These are phyloP conservation scores for Aspergillus diversus DNA, from an alignment of 495 filamentous ascomycete species.

Conservation along the genomic window DNA sequence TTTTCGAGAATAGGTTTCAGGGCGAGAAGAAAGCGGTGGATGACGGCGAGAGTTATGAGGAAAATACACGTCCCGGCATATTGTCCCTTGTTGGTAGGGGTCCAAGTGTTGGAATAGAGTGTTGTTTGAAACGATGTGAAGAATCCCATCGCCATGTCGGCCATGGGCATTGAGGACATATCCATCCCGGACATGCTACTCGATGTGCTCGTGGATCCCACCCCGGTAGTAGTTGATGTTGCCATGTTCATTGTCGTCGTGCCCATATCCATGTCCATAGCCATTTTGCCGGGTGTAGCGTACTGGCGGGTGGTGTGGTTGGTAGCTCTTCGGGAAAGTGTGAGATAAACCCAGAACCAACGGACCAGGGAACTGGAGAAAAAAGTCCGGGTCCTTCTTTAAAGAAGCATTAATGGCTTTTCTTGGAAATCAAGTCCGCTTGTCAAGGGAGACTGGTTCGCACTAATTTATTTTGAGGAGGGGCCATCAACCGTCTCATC, in stretches of 20 bases:
- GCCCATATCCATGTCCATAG: conserved; percentile 18
- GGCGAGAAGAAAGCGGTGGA: conserved; percentile 33
- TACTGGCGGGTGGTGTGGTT: not conserved
- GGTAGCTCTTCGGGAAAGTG: not conserved
- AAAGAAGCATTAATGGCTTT: not conserved
- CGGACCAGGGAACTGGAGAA: not conserved
- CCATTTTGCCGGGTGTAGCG: not conserved
- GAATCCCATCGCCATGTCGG: conserved; percentile 38
- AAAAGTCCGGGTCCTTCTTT: not conserved
- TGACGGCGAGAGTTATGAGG: conserved; percentile 32
- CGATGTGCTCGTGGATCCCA: conserved; percentile 12
- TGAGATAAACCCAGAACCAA: not conserved
- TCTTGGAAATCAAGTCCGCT: not conserved
- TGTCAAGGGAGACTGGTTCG: not conserved
- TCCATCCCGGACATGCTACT: conserved; percentile 21
- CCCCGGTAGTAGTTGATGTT: conserved; percentile 5
- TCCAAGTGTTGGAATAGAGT: conserved; percentile 32
- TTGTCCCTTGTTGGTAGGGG: conserved; percentile 28
- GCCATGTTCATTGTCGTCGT: conserved; percentile 6
- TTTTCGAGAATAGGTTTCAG: conserved; percentile 29
- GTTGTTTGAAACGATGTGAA: conserved; percentile 33
- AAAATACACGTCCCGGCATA: conserved; percentile 39
- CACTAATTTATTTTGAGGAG: not conserved
- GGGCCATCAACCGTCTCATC: not conserved
- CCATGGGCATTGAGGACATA: conserved; percentile 32